Evolutionary conservation across 306 rosid genomes (phyloP), one percentile per base, ranked within the genome.

Genomic region (Chamaecrista fasciculata): DNA sequence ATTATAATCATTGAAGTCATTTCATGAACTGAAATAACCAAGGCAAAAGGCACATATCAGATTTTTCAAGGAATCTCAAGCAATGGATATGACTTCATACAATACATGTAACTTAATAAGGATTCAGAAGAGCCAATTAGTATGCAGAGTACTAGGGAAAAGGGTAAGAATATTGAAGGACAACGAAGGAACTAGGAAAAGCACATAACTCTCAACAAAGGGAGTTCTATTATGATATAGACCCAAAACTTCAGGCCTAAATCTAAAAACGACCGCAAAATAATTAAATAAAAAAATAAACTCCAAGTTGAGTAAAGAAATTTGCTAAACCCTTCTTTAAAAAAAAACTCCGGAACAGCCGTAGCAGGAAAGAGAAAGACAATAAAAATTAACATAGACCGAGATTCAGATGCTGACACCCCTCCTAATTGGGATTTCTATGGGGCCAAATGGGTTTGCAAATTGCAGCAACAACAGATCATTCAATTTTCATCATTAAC

Each of bases 401-500:
- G 26, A 33, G 64, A 11, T 33, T 65, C 52, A 53, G n/a, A 58
- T 15, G 3, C 25, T 29, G 20, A 34, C 31, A 46, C 49, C 56
- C 56, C 21, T 34, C 47, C 9, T 23, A 3, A 33, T 5, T 33
- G 36, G 36, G 36, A 33, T 33, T 33, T 33, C 36, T 33, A 4
- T 33, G 4, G 36, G 36, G 36, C 29, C 8, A 4, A 65, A 20
- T 21, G 56, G 50, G 36, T 4, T 33, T n/a, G n/a, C n/a, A 50
- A 58, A 59, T 29, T 33, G 25, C 33, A 62, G 31, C 71, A 12
- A 43, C 6, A 43, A 43, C 49, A 43, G 49, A 43, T 43, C 49
- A 79, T 33, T 75, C 37, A 57, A 79, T 29, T 31, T 16, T 43
- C 7, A 70, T 21, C 65, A 10, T 1, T 49, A 57, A 8, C 34